phyloP scores from a whole-genome alignment of 441 rosid species.

The Bocquillonia castaneifolia region DNA sequence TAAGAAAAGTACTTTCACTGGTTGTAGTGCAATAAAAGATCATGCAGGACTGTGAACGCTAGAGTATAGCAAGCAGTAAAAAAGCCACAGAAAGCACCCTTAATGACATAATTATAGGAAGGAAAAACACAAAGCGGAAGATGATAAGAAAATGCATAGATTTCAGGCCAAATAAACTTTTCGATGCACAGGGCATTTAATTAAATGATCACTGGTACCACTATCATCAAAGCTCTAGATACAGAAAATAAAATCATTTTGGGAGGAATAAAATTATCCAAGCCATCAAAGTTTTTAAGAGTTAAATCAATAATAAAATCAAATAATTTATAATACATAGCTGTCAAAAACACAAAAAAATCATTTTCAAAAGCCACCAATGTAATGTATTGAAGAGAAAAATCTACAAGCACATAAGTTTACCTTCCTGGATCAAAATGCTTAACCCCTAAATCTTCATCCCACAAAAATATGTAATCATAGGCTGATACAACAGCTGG shows the following conservation, averaged over 20 bases:
- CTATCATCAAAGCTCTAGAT: not conserved
- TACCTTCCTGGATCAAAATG: slow-evolving; percentile 77
- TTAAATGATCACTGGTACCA: not conserved
- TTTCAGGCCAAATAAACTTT: not conserved
- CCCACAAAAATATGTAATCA: slow-evolving; percentile 93
- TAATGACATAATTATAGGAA: not conserved
- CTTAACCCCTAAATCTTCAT: slow-evolving; percentile 87
- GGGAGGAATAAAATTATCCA: not conserved
- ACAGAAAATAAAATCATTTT: not conserved
- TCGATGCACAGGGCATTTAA: not conserved
- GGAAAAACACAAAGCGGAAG: not conserved
- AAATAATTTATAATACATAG: not conserved
- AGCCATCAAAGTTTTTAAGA: not conserved
- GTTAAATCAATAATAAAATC: not conserved
- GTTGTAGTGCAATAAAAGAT: not conserved
- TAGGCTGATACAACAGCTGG: slow-evolving; percentile 76
- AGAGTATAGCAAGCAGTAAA: not conserved
- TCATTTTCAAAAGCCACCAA: not conserved
- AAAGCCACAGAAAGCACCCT: not conserved
- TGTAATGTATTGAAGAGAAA: not conserved
- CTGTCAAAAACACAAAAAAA: not conserved
- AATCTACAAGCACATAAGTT: not conserved
- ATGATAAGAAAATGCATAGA: too few relatives aligned
- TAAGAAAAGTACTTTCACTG: not conserved
- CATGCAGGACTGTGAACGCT: not conserved